Base-by-base conservation (phyloP, 805 yeast species). In the Wickerhamomyces pijperi region DNA sequence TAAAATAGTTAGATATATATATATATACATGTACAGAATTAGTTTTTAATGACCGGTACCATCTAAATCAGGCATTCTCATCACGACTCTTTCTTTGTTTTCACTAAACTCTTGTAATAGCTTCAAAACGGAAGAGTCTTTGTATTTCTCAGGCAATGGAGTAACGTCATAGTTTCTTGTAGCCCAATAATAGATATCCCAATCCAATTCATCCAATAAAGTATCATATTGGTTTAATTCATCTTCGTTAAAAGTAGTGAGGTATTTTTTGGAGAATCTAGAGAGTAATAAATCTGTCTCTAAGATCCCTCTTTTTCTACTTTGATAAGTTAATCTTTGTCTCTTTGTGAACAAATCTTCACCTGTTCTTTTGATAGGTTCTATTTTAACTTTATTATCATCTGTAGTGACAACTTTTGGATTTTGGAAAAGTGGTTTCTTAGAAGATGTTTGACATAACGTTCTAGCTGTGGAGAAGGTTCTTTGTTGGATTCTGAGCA, bases 181-280 rank as follows among this genome's bases (percentile, higher is more conserved):
- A 19, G 94, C 95, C 98, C 98, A 90, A 64, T 92, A 92, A 60
- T 85, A 92, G 44, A 92, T 88, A 60, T 92, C 98, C 98, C 98
- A 92, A 60, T 92, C 98, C n/a, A 90, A 75, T 60, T 90, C 94
- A 59, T 92, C 94, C 55, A 92, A 68, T 42, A 92, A 61, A 41
- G 68, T 56, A 54, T 90, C 97, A 59, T 85, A 92, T 59, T 92
- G 97, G 36, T 76, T 81, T 39, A 92, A 65, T 60, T 86, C 82
- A 39, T 68, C 79, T 43, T 64, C 59, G 12, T 70, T 65, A 67
- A 92, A 71, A 0, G 55, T 54, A 31, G 68, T 60, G 46, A 92
- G 64, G 54, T 83, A 74, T 53, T 72, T 73, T 53, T 86, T 77
- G 20, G 97, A 95, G 60, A 88, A 92, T 42, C 87, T 71, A 16